These are phyloP conservation scores for Plectranthus barbatus DNA, from an alignment of 257 asterid species.

Conservation along the genomic window DNA sequence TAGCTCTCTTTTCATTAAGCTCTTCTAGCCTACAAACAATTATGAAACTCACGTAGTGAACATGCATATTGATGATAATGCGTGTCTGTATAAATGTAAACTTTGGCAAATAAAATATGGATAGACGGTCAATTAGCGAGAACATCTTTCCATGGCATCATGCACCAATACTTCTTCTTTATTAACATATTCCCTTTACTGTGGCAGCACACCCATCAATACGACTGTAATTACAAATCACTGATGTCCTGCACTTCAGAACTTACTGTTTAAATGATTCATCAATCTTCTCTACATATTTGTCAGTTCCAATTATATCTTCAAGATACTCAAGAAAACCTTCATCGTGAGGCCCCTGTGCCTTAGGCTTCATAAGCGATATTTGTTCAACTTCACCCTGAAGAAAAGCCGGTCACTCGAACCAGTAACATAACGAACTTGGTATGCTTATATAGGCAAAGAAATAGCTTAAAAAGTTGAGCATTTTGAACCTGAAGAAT, in stretches of 20 bases:
- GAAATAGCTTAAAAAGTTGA: neutral
- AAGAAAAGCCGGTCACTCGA: conserved; percentile 15
- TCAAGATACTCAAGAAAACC: conserved; percentile 98
- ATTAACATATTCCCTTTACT: conserved; percentile 1
- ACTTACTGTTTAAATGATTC: conserved; percentile 87
- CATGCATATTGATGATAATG: neutral
- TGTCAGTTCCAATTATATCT: conserved; percentile 95
- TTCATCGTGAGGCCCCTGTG: conserved; percentile 98
- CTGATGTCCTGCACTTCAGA: neutral
- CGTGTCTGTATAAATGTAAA: neutral
- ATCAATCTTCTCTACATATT: conserved; percentile 90
- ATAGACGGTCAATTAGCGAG: neutral
- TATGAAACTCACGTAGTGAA: too few species aligned
- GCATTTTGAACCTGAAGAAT: conserved; percentile 73
- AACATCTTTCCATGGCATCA: too few species aligned
- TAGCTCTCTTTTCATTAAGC: conserved; percentile 77
- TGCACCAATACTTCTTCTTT: neutral
- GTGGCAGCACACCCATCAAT: neutral
- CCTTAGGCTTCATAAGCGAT: conserved; percentile 95
- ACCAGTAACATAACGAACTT: neutral
- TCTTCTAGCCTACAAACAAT: conserved; percentile 54
- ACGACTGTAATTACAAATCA: neutral
- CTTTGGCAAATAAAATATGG: neutral
- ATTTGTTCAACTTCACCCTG: conserved; percentile 99
- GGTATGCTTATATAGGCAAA: neutral